Evolutionary conservation across 768 basidiomycete genomes (phyloP), one percentile per base, ranked within the genome.

Genomic region (Lactarius quietus): DNA sequence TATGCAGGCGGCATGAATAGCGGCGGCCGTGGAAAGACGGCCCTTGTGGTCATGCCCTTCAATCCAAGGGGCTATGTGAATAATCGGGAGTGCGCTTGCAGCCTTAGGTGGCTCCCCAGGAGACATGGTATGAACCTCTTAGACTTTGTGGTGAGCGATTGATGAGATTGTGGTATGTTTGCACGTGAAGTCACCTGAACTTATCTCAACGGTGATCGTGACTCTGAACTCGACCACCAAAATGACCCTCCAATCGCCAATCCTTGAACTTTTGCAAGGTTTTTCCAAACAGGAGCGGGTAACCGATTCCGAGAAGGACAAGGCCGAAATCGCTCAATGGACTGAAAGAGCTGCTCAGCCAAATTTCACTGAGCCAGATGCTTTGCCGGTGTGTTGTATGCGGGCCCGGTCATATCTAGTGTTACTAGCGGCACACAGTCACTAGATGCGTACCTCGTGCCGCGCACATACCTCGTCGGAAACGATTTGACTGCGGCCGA

Each of bases 401-500:
- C 45, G 12, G 48, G 48, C 15, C 23, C 48, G 48, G 15, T 51
- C 48, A 26, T 57, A 36, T 45, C 64, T 62, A 43, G 69, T 57
- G 39, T 38, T 56, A 48, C 52, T 29, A 57, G 59, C 57, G 8
- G 6, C 6, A 18, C 45, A 10, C 68, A 97, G 94, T 83, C 83
- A 36, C 80, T 98, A 67, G 86, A 96, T 73, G 76, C 82, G 1
- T 77, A 86, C 53, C 81, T 98, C 57, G 78, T 83, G 17, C 85
- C 91, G 28, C 83, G 87, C 71, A 97, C 95, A 28, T 98, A 93
- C 76, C 76, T 95, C 71, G 90, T 94, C 70, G 84, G 84, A 74
- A 91, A 92, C 76, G 84, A 89, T 70, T 80, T 94, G 62, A 93
- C 94, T 23, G 90, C 87, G 3, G 96, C 95, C 53, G 97, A 99